Base-by-base conservation (phyloP, 768 basidiomycete genomes). In the Russula lepida region DNA sequence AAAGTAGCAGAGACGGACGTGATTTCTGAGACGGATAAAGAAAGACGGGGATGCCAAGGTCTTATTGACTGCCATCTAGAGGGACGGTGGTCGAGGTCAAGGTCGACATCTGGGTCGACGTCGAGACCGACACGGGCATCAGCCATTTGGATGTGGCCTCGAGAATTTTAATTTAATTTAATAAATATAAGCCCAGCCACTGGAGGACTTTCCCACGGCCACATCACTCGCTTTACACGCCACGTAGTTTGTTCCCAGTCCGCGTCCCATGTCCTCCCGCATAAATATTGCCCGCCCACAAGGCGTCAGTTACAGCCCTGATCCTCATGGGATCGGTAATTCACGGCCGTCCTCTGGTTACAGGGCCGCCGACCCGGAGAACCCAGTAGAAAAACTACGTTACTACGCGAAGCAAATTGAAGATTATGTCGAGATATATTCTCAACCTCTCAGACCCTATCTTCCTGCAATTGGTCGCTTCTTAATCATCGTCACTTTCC, bases 401-500 rank as follows among this genome's bases (percentile, higher is more conserved):
- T 78, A 79, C 7, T 76, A 85, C 67, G 82, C 82, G 72, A 85
- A 83, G 72, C 80, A 84, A 72, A 80, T 92, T 58, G 97, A 99
- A 77, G 97, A 99, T 76, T 78, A 85, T 65, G 81, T 97, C 71
- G 97, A 98, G 73, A 86, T 90, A 66, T 88, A 89, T 74, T 87
- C 93, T 8, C 89, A 97, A 71, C 97, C 97, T 21, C 78, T 98
- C 74, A 86, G 87, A 72, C 97, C 97, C 56, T 86, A 95, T 73
- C 80, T 99, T 68, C 97, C 97, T 44, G 86, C 92, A 57, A 86
- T 98, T 73, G 95, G 94, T 60, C 84, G 97, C 68, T 98, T 98
- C 76, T 74, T 99, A 61, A 98, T 98, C 73, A 92, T 99, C 55
- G 93, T 97, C 44, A 99, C 97, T 11, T 99, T 99, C 77, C 78